Conservation (phyloP, 176 grass and related monocot genomes). For the Oryza coarctata region DNA sequence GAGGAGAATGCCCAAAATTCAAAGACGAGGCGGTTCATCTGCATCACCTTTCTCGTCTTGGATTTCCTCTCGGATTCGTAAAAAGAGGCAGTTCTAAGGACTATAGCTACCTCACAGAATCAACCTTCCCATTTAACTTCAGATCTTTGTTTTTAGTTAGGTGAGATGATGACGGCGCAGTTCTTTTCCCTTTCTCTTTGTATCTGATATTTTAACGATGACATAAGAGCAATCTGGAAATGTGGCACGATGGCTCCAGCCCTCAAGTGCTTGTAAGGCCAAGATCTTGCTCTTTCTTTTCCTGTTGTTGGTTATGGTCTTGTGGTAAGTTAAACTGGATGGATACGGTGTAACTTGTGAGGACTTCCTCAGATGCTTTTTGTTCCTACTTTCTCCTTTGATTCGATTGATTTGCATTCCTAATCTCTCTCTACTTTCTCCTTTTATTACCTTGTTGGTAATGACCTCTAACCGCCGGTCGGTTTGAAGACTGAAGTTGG, state of each 20-base stretch:
- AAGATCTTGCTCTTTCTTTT: constrained; percentile 4
- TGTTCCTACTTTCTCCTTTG: background rate
- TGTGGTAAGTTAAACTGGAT: constrained; percentile 7
- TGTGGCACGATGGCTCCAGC: background rate
- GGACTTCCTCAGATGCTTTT: background rate
- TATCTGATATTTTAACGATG: background rate
- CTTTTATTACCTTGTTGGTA: too few species aligned
- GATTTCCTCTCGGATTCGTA: constrained; percentile 38
- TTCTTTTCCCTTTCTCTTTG: background rate
- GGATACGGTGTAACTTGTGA: constrained; percentile 15
- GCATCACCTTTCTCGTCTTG: constrained; percentile 38
- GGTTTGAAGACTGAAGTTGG: too few species aligned
- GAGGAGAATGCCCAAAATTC: constrained; percentile 54
- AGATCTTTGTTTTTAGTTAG: background rate
- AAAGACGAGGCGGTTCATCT: constrained; percentile 25
- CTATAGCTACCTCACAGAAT: background rate
- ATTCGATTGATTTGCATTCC: too few species aligned
- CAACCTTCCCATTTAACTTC: background rate
- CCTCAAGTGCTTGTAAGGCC: constrained; percentile 31
- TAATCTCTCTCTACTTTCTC: too few species aligned
- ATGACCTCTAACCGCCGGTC: too few species aligned
- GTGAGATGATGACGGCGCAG: constrained; percentile 14
- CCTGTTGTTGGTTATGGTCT: constrained; percentile 25
- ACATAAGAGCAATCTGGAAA: constrained; percentile 1
- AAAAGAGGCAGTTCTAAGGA: constrained; percentile 31